phyloP scores from a whole-genome alignment of 805 yeast species.

The Lipomyces orientalis region DNA sequence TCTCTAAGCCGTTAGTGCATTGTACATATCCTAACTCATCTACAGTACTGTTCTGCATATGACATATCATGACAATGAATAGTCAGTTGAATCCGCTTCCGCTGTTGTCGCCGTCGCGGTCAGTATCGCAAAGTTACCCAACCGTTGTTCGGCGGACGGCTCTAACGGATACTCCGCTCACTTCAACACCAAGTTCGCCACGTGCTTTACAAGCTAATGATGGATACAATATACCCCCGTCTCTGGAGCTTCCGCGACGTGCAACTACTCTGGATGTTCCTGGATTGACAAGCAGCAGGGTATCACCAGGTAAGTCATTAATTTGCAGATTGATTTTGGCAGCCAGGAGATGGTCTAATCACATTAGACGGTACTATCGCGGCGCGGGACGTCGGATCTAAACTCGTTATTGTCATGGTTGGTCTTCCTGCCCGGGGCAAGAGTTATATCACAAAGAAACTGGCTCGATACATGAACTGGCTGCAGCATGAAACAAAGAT shows the following conservation, averaged over 20 bases:
- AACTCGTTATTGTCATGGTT: slow-evolving; percentile 93
- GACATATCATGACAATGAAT: background rate
- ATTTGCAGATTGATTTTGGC: background rate
- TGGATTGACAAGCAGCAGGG: slow-evolving; percentile 82
- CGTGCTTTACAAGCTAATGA: slow-evolving; percentile 20
- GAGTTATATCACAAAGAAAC: slow-evolving; percentile 88
- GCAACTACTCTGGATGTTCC: slow-evolving; percentile 91
- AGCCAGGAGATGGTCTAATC: background rate
- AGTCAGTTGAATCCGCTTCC: background rate
- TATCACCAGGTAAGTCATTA: slow-evolving; percentile 64
- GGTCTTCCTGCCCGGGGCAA: slow-evolving; percentile 95
- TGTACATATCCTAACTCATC: background rate
- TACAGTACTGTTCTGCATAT: background rate
- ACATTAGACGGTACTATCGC: slow-evolving; percentile 41
- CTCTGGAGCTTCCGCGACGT: slow-evolving; percentile 48
- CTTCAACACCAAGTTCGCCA: slow-evolving; percentile 34
- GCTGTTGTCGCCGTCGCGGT: slow-evolving; percentile 13
- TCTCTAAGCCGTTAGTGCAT: background rate
- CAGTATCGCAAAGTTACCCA: slow-evolving; percentile 28
- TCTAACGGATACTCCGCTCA: slow-evolving; percentile 34
- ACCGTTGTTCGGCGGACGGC: slow-evolving; percentile 26
- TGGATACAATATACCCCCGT: slow-evolving; percentile 23
- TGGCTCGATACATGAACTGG: slow-evolving; percentile 91
- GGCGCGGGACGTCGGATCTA: slow-evolving; percentile 71
- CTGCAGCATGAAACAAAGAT: slow-evolving; percentile 87